Base-by-base conservation (phyloP, 352 stramenopile species). In the Halophytophthora polymorphica region DNA sequence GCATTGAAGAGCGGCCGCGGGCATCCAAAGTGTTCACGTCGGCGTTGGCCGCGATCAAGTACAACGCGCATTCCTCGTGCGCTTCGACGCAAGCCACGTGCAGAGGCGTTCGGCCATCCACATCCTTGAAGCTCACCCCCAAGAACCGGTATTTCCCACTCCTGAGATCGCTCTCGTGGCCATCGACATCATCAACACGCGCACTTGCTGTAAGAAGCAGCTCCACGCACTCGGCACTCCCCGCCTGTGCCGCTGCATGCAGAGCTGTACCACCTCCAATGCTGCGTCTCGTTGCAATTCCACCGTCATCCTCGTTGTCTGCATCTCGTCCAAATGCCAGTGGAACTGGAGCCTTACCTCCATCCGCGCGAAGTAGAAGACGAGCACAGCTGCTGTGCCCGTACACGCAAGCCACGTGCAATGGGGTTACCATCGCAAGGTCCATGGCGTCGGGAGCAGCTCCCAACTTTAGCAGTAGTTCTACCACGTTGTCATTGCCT, bases 31-130 rank as follows among this genome's bases (percentile, higher is more conserved):
- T 7, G 7, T 81, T 53, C 13, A 83, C 38, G 13, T 82, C 48
- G 5, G 79, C 77, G 42, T 72, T 82, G 0, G 77, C 79, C 13
- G 76, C 77, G 21, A 90, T 58, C 21, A 90, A 56, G 46, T 87
- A 88, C 44, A 83, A 41, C 14, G 73, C 69, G 23, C 72, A 87
- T 45, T 83, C 71, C 8, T 63, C 47, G 22, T 80, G 53, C 0
- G 53, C 57, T 6, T 56, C 36, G 21, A 38, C 38, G 45, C 75
- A 86, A 0, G 80, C 74, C 1, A 85, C 22, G 44, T 90, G 80
- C 5, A 90, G 56, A 12, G 80, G 77, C n/a, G 77, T 88, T 1
- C 52, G 58, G 15, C 69, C 73, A 17, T 86, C 76, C 22, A 69
- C 50, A 41, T 90, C 65, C 15, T 36, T 42, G 0, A 61, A 45